These are phyloP conservation scores for Coprinopsis strossmayeri DNA, from an alignment of 768 basidiomycete genomes.

Conservation along the genomic window DNA sequence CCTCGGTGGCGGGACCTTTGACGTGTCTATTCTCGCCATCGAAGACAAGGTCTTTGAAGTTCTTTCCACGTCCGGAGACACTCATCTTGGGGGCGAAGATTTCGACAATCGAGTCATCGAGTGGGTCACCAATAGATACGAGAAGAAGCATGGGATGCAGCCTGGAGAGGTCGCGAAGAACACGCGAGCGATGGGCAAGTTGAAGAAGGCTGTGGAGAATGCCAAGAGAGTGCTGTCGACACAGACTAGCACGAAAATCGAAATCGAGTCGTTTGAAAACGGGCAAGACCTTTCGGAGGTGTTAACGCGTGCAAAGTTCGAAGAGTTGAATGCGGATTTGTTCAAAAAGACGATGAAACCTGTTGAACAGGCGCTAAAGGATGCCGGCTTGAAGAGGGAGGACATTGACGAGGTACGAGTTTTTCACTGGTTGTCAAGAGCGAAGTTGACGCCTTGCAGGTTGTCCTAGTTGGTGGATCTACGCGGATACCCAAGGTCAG, in stretches of 20 bases:
- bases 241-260: conserved; percentile 44
- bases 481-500: conserved; percentile 69
- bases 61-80: conserved; percentile 67
- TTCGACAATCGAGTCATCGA: conserved; percentile 69
- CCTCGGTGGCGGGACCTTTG: conserved; percentile 69
- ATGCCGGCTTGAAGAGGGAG: conserved; percentile 73
- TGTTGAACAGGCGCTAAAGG: conserved; percentile 78
- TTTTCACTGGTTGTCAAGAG: not conserved
- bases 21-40: conserved; percentile 65
- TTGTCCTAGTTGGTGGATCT: conserved; percentile 54
- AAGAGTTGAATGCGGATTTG: conserved; percentile 78
- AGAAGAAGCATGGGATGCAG: conserved; percentile 50
- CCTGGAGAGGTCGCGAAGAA: not conserved
- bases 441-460: conserved; percentile 16
- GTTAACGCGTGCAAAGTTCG: conserved; percentile 78
- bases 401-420: conserved; percentile 57
- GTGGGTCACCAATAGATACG: conserved; percentile 62
- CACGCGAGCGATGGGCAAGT: conserved; percentile 54
- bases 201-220: conserved; percentile 66
- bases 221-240: conserved; percentile 65
- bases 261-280: conserved; percentile 62
- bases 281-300: conserved; percentile 79
- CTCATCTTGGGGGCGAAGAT: conserved; percentile 69
- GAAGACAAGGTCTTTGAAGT: conserved; percentile 68
- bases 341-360: conserved; percentile 84